These are phyloP conservation scores for Lactifluus subvellereus DNA, from an alignment of 768 basidiomycete genomes.

Conservation along the genomic window DNA sequence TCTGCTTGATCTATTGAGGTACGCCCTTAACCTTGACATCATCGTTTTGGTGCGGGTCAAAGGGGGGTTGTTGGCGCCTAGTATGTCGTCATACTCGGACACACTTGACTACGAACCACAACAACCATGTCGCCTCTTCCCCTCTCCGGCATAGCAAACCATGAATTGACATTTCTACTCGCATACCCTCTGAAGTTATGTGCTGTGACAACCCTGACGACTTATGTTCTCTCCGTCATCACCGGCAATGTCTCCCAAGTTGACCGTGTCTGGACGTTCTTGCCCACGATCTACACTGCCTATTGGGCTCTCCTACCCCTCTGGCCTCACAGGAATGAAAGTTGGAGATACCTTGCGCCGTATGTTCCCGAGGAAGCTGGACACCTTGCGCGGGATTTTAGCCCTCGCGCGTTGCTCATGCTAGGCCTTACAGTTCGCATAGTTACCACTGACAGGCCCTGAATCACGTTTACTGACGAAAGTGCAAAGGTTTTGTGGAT, in stretches of 20 bases:
- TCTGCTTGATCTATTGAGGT: constrained; percentile 37
- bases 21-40: constrained; percentile 29
- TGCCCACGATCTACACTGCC: constrained; percentile 76
- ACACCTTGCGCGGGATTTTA: constrained; percentile 41
- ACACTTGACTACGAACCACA: neutral
- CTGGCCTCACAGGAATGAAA: constrained; percentile 31
- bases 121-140: constrained; percentile 1
- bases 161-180: constrained; percentile 12
- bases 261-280: constrained; percentile 69
- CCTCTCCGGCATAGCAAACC: neutral
- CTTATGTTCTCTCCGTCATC: constrained; percentile 56
- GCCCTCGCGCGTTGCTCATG: constrained; percentile 72
- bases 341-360: constrained; percentile 46
- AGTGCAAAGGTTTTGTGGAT: constrained; percentile 46
- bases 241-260: constrained; percentile 84
- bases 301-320: constrained; percentile 77
- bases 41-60: neutral
- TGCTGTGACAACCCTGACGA: constrained; percentile 38
- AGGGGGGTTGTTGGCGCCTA: no score
- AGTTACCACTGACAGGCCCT: neutral
- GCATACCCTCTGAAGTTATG: constrained; percentile 63
- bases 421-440: constrained; percentile 52
- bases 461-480: neutral
- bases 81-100: no score
- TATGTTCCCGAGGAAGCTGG: constrained; percentile 46